These are phyloP conservation scores for Boeremia lycopersici DNA, from an alignment of 2,329 filamentous ascomycete species.

Conservation along the genomic window DNA sequence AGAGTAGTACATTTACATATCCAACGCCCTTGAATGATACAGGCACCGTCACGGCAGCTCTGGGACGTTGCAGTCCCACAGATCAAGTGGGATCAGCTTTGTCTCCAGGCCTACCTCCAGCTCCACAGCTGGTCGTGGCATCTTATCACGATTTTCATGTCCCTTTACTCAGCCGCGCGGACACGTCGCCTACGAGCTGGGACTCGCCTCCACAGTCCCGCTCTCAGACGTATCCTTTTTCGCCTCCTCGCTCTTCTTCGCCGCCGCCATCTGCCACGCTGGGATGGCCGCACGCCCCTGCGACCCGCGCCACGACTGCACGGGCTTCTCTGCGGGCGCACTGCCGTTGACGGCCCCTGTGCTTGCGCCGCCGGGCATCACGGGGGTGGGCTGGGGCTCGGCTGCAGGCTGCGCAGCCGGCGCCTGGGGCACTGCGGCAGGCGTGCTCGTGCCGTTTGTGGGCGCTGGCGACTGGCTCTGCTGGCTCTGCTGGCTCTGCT, in stretches of 20 bases:
- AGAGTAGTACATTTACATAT: conserved; percentile 5
- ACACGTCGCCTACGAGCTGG: conserved; percentile 33
- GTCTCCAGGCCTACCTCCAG: not conserved
- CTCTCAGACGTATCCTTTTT: conserved; percentile 52
- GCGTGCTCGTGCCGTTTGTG: conserved; percentile 36
- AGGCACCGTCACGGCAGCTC: not conserved
- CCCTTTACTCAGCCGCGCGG: no score
- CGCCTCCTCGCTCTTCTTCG: conserved; percentile 53
- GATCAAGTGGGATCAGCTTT: not conserved
- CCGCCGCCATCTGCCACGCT: conserved; percentile 60
- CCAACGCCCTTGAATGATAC: not conserved
- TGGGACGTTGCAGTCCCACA: not conserved
- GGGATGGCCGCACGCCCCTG: conserved; percentile 55
- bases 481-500: conserved; percentile 18
- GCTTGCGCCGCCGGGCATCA: conserved; percentile 16
- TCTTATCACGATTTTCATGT: no score
- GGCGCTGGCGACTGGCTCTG: conserved; percentile 27
- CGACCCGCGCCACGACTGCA: conserved; percentile 17
- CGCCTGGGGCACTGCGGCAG: conserved; percentile 21
- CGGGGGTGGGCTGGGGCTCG: conserved; percentile 30
- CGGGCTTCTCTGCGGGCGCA: conserved; percentile 36
- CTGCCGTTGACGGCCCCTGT: conserved; percentile 17
- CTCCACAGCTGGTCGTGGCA: no score
- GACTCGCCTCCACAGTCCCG: conserved; percentile 42
- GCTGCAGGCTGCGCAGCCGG: conserved; percentile 19